Conservation (phyloP, 1,284 basidiomycete species). For the Pseudomicrostroma phylloplanum region DNA sequence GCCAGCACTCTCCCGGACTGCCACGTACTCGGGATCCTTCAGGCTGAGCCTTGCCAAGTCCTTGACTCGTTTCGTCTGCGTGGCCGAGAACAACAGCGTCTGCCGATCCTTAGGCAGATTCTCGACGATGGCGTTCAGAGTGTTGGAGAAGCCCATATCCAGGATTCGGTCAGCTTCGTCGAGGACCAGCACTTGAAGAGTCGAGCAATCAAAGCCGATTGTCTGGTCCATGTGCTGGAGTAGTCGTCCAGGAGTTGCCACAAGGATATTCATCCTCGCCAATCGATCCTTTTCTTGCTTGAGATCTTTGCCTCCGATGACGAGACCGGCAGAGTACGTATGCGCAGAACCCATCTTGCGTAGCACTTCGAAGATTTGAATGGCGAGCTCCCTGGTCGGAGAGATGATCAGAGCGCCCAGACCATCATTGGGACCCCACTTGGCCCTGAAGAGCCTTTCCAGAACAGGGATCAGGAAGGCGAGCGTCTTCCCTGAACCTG, state of each 20-base stretch:
- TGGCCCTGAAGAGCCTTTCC: constrained; percentile 66
- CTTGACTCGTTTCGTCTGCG: constrained; percentile 82
- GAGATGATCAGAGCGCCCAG: constrained; percentile 89
- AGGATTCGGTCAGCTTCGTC: constrained; percentile 95
- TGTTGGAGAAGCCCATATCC: constrained; percentile 89
- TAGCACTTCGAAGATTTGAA: constrained; percentile 94
- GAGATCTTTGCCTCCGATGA: constrained; percentile 93
- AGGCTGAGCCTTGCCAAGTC: constrained; percentile 86
- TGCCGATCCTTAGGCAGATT: constrained; percentile 64
- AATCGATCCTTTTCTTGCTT: constrained; percentile 78
- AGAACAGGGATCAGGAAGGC: constrained; percentile 73
- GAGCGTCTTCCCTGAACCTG: constrained; percentile 76
- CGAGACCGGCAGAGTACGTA: constrained; percentile 84
- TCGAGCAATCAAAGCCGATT: constrained; percentile 82
- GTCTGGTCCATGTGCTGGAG: constrained; percentile 99
- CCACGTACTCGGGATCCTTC: constrained; percentile 73
- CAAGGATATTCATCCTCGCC: constrained; percentile 90
- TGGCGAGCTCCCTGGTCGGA: constrained; percentile 88
- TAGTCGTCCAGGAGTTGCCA: constrained; percentile 89
- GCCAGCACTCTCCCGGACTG: constrained; percentile 43
- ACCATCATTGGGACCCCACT: constrained; percentile 75
- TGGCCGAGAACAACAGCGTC: constrained; percentile 92
- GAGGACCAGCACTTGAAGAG: constrained; percentile 86
- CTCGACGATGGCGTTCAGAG: constrained; percentile 79
- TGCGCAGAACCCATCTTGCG: constrained; percentile 85